Evolutionary conservation across 2,329 filamentous ascomycete species (phyloP), one percentile per base, ranked within the genome.

Genomic region (Neocucurbitaria cava): DNA sequence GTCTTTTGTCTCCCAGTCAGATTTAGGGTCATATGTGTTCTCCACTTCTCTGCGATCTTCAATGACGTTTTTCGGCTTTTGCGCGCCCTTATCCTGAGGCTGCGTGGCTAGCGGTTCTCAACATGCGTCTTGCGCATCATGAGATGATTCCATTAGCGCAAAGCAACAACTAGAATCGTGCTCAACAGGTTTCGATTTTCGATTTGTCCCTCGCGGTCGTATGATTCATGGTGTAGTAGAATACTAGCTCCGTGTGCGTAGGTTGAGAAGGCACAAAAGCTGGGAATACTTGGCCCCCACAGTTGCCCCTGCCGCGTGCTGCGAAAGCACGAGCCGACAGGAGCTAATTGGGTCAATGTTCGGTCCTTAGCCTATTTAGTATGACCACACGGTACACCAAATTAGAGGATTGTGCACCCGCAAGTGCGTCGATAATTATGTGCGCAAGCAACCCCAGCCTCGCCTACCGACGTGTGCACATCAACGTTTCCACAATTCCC

Each of bases 261-360:
- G 31, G 28, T 28, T n/a, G n/a, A n/a, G n/a, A n/a, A n/a, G n/a
- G 10, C n/a, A 41, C 44, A 28, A 36, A 42, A 26, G 23, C 39
- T 46, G 46, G 31, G 31, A n/a, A 21, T 7, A 33, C 31, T 39
- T 45, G 48, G 48, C 48, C 48, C 48, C 48, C 48, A 50, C 40
- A 23, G 9, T 11, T 11, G 18, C 20, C 2, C 7, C 20, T 40
- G 38, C 18, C 21, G 20, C 7, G 11, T 21, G 21, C 24, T 21
- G 9, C 20, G 10, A 7, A 40, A 11, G n/a, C 20, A 40, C n/a
- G 38, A n/a, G 21, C 20, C 13, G 11, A 23, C 10, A 21, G 11
- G 38, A 40, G 38, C 20, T 40, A 15, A 23, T 26, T 40, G 21
- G 38, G 3, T 21, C 1, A 13, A 23, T 4, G 2, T 23, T n/a